A percentile compares a stretch with the other conserved stretches of the same genome.
Evolutionary conservation across 148 eudicot genomes (phyloP).

Genomic region (Persicaria maculosa): DNA sequence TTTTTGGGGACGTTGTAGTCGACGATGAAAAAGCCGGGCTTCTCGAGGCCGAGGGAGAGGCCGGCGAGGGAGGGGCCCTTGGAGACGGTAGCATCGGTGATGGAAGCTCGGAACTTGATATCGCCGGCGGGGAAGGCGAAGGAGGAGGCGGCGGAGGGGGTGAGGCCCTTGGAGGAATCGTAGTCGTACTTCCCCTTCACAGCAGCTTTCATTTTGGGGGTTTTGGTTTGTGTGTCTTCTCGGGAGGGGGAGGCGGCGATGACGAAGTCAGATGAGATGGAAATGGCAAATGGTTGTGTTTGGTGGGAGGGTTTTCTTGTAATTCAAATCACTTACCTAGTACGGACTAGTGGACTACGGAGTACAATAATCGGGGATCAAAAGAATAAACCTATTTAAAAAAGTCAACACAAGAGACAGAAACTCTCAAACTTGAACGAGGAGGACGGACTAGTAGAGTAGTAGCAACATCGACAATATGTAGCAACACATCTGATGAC

Average conservation of each 20-base stretch:
- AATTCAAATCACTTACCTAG: neutral
- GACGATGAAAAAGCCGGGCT: slow-evolving; percentile 46
- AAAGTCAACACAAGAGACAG: too few species aligned
- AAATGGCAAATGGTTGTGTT: neutral
- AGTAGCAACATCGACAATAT: too few species aligned
- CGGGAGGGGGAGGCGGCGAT: neutral
- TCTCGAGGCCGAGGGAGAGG: slow-evolving; percentile 41
- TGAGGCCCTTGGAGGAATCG: slow-evolving; percentile 27
- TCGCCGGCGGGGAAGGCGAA: slow-evolving; percentile 42
- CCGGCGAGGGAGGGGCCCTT: slow-evolving; percentile 29
- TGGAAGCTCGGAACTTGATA: slow-evolving; percentile 34
- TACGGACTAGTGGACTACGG: too few species aligned
- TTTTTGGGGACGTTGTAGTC: slow-evolving; percentile 46
- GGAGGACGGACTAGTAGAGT: too few species aligned
- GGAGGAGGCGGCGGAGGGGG: slow-evolving; percentile 31
- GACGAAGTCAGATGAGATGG: neutral
- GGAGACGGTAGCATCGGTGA: slow-evolving; percentile 39
- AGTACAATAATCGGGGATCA: too few species aligned
- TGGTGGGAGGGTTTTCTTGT: slow-evolving; percentile 11
- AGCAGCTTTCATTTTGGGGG: slow-evolving; percentile 27
- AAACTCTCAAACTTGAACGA: too few species aligned
- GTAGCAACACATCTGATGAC: too few species aligned
- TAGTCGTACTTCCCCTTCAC: slow-evolving; percentile 27
- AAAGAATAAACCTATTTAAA: too few species aligned
- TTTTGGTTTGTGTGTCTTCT: neutral